Conservation (phyloP, 257 asterid species). For the Primulina huaijiensis region DNA sequence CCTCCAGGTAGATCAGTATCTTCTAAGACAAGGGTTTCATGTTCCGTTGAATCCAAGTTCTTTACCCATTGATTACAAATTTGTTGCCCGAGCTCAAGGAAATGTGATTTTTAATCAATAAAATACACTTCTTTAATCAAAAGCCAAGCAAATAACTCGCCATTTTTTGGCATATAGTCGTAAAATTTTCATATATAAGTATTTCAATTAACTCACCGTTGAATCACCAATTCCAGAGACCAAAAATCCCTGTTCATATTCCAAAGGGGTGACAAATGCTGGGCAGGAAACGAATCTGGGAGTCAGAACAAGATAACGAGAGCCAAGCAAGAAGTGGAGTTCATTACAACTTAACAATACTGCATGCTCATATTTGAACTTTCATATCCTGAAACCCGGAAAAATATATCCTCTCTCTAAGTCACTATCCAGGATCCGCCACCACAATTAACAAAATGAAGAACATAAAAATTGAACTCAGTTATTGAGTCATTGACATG, state of each 20-base stretch:
- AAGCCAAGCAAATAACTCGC: slow-evolving; percentile 13
- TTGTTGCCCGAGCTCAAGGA: neutral
- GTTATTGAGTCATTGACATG: neutral
- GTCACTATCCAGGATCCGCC: neutral
- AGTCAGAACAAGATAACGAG: slow-evolving; percentile 23
- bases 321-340: neutral
- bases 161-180: slow-evolving; percentile 4
- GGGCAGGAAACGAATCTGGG: slow-evolving; percentile 83
- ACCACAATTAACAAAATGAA: neutral
- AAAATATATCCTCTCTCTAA: neutral
- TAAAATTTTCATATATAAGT: neutral
- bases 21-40: slow-evolving; percentile 35
- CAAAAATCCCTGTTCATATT: slow-evolving; percentile 48
- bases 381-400: neutral
- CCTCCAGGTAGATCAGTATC: slow-evolving; percentile 67
- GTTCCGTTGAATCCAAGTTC: slow-evolving; percentile 30
- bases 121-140: slow-evolving; percentile 18
- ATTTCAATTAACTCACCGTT: slow-evolving; percentile 59
- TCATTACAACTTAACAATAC: slow-evolving; percentile 2
- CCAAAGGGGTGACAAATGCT: slow-evolving; percentile 52
- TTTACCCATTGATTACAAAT: neutral
- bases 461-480: neutral
- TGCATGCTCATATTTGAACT: neutral
- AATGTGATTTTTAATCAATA: neutral
- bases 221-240: slow-evolving; percentile 98